Evolutionary conservation across 345 rosid species (phyloP), one percentile per base, ranked within the genome.

Genomic region (Salix dunnii): DNA sequence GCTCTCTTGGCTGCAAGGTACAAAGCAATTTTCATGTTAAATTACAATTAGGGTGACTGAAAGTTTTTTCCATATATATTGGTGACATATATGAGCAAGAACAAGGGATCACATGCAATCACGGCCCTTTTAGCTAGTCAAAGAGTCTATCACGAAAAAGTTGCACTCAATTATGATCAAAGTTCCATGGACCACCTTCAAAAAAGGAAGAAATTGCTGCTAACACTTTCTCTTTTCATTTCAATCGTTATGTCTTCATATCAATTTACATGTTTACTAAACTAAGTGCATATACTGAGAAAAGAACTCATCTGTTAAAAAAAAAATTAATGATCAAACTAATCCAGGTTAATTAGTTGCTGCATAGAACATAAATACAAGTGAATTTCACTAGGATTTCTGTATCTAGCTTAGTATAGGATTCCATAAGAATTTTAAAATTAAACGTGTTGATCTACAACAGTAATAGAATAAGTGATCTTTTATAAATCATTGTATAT

Each of bases 1-100:
- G 99, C 90, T 96, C 99, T 62, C 86, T 96, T 5, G 93, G 90
- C 18, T 96, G 99, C 89, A 96, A 94, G 98, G 99, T 95, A 73
- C 71, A 55, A 33, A 25, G 62, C 23, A 14, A 17, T 71, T n/a
- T 25, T 69, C 70, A 90, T 40, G 18, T 20, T n/a, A 68, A 40
- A 68, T 40, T 25, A 17, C 71, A 1, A 11, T 0, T 49, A 71
- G 74, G 43, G 30, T 71, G 14, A 42, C 4, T 11, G 3, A 42
- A 42, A 42, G 46, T 42, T 42, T 66, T 65, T 66, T 58, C 63
- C 63, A 21, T 21, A 35, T 35, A 35, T 23, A 7, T 53, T 0
- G 60, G 11, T 53, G 60, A 53, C 20, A 40, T 40, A 40, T 40
- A 40, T 40, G 7, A 1, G 46, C 13, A 40, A 40, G 46, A 40